Percentiles rank a stretch among this genome's conserved stretches.
Conservation (phyloP, 179 eudicot genomes). For the Drosera spatulata region DNA sequence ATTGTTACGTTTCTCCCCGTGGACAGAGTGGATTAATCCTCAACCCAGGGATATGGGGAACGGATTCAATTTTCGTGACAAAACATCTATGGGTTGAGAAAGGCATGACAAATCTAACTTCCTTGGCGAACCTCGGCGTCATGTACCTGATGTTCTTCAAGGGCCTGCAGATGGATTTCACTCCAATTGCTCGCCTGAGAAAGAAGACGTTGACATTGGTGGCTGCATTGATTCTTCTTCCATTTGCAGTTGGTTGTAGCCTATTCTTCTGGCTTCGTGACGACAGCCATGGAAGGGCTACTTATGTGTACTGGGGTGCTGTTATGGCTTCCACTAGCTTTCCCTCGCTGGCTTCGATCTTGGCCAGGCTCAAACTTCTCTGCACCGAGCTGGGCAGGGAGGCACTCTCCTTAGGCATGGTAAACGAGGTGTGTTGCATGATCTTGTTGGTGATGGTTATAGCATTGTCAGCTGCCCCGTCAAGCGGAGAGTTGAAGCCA, state of each 20-base stretch:
- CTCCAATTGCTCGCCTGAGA: conserved; percentile 17
- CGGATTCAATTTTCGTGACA: not conserved
- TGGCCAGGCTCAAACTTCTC: conserved; percentile 32
- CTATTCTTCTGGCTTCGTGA: not conserved
- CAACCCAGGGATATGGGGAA: conserved; percentile 29
- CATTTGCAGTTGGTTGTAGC: conserved; percentile 19
- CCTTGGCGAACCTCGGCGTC: conserved; percentile 51
- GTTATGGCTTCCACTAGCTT: conserved; percentile 26
- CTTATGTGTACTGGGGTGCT: conserved; percentile 27
- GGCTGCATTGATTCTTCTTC: conserved; percentile 7
- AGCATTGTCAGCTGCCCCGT: conserved; percentile 9
- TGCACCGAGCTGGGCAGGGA: conserved; percentile 33
- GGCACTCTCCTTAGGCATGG: conserved; percentile 19
- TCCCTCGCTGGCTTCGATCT: conserved; percentile 23
- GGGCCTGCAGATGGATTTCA: conserved; percentile 47
- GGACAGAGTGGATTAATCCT: conserved; percentile 38
- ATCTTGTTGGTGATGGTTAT: conserved; percentile 8
- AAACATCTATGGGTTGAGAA: conserved; percentile 15
- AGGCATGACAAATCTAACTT: conserved; percentile 19
- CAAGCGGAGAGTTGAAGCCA: not conserved
- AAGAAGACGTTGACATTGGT: conserved; percentile 16
- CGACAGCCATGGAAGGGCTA: not conserved
- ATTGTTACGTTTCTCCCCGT: no score
- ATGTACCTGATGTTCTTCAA: conserved; percentile 42
- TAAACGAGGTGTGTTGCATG: conserved; percentile 26